Percentiles rank a stretch among this genome's conserved stretches.
phyloP scores from a whole-genome alignment of 2,329 filamentous ascomycete genomes.

The Xylariaceae sp. region DNA sequence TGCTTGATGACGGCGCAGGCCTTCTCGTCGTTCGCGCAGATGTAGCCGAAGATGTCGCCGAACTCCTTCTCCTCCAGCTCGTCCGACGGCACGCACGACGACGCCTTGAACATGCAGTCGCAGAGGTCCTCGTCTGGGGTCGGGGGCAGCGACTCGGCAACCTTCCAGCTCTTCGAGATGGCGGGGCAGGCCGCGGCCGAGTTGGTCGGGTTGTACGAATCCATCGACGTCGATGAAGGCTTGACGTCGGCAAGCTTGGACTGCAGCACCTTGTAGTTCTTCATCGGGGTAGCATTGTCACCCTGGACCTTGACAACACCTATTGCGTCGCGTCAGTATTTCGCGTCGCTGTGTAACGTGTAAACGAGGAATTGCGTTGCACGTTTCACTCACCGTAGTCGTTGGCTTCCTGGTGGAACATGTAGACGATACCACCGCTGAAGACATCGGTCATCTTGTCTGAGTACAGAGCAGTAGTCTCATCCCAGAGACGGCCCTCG shows the following conservation, averaged over 20 bases:
- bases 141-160: conserved; percentile 68
- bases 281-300: conserved; percentile 55
- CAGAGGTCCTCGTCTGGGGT: conserved; percentile 70
- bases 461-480: conserved; percentile 69
- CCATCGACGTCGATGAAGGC: conserved; percentile 61
- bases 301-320: conserved; percentile 58
- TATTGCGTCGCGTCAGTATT: conserved; percentile 4
- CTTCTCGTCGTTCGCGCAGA: conserved; percentile 46
- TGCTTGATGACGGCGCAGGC: conserved; percentile 60
- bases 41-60: conserved; percentile 46
- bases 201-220: conserved; percentile 66
- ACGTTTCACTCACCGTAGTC: conserved; percentile 57
- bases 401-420: conserved; percentile 79
- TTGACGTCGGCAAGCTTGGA: conserved; percentile 63
- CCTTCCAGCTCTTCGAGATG: conserved; percentile 58
- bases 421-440: conserved; percentile 83
- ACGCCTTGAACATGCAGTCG: conserved; percentile 69
- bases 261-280: conserved; percentile 67
- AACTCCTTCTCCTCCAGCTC: conserved; percentile 56
- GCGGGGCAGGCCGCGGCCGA: conserved; percentile 66
- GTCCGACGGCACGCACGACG: conserved; percentile 63
- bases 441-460: conserved; percentile 70
- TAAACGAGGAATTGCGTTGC: not conserved
- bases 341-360: not conserved
- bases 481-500: conserved; percentile 68